Conservation (phyloP, 371 early-diverging fungal genomes). For the Mortierella polycephala region DNA sequence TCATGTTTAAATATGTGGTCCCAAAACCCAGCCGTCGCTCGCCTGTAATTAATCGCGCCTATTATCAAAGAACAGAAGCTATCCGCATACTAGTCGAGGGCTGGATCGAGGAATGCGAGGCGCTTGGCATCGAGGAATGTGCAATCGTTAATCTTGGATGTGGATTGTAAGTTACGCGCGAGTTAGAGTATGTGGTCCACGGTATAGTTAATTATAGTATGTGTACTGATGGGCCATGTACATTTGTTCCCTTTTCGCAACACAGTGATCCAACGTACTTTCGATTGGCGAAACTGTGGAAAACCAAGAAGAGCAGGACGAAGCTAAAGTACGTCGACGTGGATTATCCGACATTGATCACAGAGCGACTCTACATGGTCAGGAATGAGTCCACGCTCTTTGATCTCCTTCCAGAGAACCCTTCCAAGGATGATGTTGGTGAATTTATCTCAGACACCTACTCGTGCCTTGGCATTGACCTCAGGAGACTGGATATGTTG, state of each 20-base stretch:
- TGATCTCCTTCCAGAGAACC: constrained; percentile 35
- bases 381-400: constrained; percentile 27
- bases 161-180: constrained; percentile 37
- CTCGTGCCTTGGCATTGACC: constrained; percentile 47
- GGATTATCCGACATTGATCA: constrained; percentile 46
- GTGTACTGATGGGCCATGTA: neutral
- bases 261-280: constrained; percentile 48
- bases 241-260: neutral
- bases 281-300: constrained; percentile 23
- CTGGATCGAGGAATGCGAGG: constrained; percentile 47
- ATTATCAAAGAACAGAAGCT: constrained; percentile 39
- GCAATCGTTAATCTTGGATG: constrained; percentile 43
- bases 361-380: constrained; percentile 46
- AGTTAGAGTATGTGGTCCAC: neutral
- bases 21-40: constrained; percentile 44
- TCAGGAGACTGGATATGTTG: constrained; percentile 27
- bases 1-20: constrained; percentile 48
- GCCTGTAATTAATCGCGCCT: constrained; percentile 53
- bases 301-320: constrained; percentile 22
- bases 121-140: constrained; percentile 28
- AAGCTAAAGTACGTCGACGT: constrained; percentile 41
- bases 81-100: constrained; percentile 42
- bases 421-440: constrained; percentile 34
- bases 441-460: constrained; percentile 39
- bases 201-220: neutral